A percentile compares a stretch with the other conserved stretches of the same genome.
These are phyloP conservation scores for Aspergillus floridensis DNA, from an alignment of 2,329 filamentous ascomycete genomes.

Conservation along the genomic window DNA sequence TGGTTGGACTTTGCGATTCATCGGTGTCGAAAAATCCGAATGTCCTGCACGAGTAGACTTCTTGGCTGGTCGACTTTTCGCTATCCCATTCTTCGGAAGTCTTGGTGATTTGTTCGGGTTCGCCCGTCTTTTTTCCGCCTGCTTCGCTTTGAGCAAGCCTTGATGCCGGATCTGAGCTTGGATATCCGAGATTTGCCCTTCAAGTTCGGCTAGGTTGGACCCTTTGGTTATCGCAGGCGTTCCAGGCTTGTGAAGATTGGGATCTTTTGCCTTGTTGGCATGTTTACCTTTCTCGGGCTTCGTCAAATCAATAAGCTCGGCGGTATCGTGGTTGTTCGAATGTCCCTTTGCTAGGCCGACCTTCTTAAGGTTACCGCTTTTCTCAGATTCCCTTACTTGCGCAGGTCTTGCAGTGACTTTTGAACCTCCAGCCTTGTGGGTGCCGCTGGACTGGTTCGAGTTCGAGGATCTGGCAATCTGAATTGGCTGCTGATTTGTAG, in stretches of 20 bases:
- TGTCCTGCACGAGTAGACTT: not conserved
- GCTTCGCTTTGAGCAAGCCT: not conserved
- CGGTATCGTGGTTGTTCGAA: not conserved
- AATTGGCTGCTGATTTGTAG: not conserved
- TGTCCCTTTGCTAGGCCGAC: not conserved
- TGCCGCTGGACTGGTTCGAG: not conserved
- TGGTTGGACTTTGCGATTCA: slow-evolving; percentile 39
- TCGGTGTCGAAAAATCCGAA: slow-evolving; percentile 39
- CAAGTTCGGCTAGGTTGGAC: too few species aligned
- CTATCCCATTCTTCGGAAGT: not conserved
- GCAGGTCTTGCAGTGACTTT: not conserved
- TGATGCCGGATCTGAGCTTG: not conserved
- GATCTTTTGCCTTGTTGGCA: not conserved
- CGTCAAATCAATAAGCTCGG: not conserved
- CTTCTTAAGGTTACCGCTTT: too few species aligned
- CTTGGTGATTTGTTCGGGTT: not conserved
- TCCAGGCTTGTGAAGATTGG: not conserved
- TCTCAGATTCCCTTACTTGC: not conserved
- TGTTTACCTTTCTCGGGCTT: not conserved
- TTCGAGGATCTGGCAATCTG: not conserved
- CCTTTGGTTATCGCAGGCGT: too few species aligned
- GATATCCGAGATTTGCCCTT: too few species aligned
- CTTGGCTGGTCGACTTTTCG: not conserved
- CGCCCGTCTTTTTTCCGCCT: not conserved
- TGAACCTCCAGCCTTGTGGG: not conserved